phyloP scores from a whole-genome alignment of 768 basidiomycete species.

The Obba rivulosa region DNA sequence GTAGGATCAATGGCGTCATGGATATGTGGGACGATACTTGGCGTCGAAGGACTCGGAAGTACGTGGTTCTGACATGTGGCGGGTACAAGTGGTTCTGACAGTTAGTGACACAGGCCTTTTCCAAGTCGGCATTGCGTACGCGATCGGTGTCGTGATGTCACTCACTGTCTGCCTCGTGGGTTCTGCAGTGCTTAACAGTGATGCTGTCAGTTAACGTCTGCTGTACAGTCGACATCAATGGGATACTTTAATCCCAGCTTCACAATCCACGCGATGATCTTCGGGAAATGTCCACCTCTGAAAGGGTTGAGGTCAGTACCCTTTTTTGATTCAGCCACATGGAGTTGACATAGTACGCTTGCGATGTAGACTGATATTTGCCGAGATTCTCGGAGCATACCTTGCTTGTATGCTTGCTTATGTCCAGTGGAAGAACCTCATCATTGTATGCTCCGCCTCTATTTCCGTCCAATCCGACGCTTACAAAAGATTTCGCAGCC shows the following conservation, averaged over 20 bases:
- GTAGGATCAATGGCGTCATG: slow-evolving; percentile 28
- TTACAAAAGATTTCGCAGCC: too few species aligned
- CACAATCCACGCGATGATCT: slow-evolving; percentile 45
- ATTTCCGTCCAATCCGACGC: too few species aligned
- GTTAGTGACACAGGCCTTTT: slow-evolving; percentile 10
- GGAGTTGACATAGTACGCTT: background rate
- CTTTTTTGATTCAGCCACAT: background rate
- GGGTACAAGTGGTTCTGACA: too few species aligned
- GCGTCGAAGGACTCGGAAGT: slow-evolving; percentile 22
- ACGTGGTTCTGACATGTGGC: too few species aligned
- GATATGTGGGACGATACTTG: slow-evolving; percentile 22
- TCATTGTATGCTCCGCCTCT: slow-evolving; percentile 30
- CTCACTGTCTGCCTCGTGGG: slow-evolving; percentile 20
- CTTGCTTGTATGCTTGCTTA: slow-evolving; percentile 58
- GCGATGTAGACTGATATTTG: slow-evolving; percentile 51
- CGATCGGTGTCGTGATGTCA: slow-evolving; percentile 33
- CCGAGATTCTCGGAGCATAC: slow-evolving; percentile 63
- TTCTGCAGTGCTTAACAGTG: background rate
- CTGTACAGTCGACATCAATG: slow-evolving; percentile 24
- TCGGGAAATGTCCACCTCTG: slow-evolving; percentile 46
- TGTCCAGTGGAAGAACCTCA: slow-evolving; percentile 51
- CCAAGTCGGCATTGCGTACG: slow-evolving; percentile 32
- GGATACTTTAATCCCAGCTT: slow-evolving; percentile 50
- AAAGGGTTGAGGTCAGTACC: slow-evolving; percentile 40
- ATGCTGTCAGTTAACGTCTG: too few species aligned